These are phyloP conservation scores for Apodospora peruviana DNA, from an alignment of 495 filamentous ascomycete genomes.

Conservation along the genomic window DNA sequence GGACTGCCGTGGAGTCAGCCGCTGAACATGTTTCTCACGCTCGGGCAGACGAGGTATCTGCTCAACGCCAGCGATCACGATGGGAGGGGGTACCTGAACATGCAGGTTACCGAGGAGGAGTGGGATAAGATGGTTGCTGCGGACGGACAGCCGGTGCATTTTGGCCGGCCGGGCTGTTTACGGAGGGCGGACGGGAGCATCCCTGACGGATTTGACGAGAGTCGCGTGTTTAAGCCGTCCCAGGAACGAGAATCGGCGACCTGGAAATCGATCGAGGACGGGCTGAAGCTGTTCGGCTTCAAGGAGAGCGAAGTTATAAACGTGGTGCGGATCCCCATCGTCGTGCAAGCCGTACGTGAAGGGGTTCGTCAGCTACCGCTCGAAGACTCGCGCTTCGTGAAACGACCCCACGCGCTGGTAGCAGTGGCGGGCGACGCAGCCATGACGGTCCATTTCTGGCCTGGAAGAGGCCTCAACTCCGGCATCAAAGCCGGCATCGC, in stretches of 20 bases:
- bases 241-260: constrained; percentile 22
- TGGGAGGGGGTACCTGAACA: constrained; percentile 33
- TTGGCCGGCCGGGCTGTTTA: constrained; percentile 29
- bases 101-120: constrained; percentile 36
- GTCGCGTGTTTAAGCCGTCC: constrained; percentile 28
- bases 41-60: constrained; percentile 33
- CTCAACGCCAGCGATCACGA: constrained; percentile 34
- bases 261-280: constrained; percentile 34
- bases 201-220: constrained; percentile 24
- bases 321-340: constrained; percentile 34
- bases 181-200: constrained; percentile 23
- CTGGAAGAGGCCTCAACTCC: constrained; percentile 27
- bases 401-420: constrained; percentile 26
- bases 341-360: constrained; percentile 33
- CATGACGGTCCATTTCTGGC: constrained; percentile 35
- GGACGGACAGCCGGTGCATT: constrained; percentile 31
- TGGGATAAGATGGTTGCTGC: constrained; percentile 32
- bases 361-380: constrained; percentile 28
- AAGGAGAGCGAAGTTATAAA: constrained; percentile 37
- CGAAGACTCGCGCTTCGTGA: constrained; percentile 20
- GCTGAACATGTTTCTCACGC: constrained; percentile 36
- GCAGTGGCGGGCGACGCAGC: constrained; percentile 28
- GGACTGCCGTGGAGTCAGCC: constrained; percentile 33
- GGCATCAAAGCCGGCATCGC: constrained; percentile 31
- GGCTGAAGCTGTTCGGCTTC: constrained; percentile 35